Percentiles rank a stretch among this genome's conserved stretches.
Evolutionary conservation across 169 alveolate genomes (phyloP).

Genomic region (Cytauxzoon felis): DNA sequence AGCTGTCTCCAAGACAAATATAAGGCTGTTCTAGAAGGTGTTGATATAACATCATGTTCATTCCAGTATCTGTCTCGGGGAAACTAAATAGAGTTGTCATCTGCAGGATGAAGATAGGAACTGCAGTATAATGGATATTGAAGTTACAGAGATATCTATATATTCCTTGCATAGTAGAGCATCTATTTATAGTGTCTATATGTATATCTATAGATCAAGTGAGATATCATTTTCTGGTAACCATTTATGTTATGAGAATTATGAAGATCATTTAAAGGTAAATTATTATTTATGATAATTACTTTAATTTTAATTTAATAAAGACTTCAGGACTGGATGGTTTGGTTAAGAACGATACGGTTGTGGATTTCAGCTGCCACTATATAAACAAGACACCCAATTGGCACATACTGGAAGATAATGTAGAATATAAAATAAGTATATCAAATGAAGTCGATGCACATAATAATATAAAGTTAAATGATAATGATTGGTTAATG

Average conservation of each 20-base stretch:
- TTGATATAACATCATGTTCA: too few species aligned
- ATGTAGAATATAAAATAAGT: neutral
- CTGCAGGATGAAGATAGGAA: too few species aligned
- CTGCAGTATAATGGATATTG: too few species aligned
- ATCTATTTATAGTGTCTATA: neutral
- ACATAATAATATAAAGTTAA: neutral
- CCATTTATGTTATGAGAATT: constrained; percentile 21
- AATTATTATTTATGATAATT: too few species aligned
- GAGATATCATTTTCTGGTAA: constrained; percentile 14
- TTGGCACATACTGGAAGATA: neutral
- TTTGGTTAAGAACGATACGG: neutral
- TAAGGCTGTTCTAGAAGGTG: too few species aligned
- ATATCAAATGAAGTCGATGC: neutral
- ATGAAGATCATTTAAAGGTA: constrained; percentile 34
- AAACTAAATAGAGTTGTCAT: too few species aligned
- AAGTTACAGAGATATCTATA: too few species aligned
- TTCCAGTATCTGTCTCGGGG: too few species aligned
- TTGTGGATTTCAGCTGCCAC: constrained; percentile 56
- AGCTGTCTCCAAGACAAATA: too few species aligned
- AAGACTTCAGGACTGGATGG: constrained; percentile 30
- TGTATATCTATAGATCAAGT: neutral
- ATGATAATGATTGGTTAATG: neutral
- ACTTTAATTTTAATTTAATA: neutral
- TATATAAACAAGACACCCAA: constrained; percentile 27
- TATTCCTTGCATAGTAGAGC: neutral